phyloP scores from a whole-genome alignment of 1,139 yeast genomes.

The Candida smagusa region DNA sequence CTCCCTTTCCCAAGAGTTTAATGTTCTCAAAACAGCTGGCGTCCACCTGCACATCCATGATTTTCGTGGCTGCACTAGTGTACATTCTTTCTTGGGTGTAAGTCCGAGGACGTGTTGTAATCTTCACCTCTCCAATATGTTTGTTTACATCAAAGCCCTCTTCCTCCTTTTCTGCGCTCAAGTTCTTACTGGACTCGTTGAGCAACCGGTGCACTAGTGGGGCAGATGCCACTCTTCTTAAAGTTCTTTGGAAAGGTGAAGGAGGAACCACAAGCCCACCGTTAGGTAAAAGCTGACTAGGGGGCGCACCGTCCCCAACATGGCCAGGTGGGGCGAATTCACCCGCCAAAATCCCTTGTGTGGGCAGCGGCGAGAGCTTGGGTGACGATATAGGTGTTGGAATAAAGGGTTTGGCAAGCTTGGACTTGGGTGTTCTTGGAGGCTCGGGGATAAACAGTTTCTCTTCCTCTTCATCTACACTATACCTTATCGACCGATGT shows the following conservation, averaged over 20 bases:
- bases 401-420: conserved; percentile 1
- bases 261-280: conserved; percentile 10
- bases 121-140: conserved; percentile 54
- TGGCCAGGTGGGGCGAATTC: too few relatives aligned
- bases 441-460: background rate
- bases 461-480: conserved; percentile 10
- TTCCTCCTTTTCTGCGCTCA: conserved; percentile 8
- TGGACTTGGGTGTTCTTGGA: background rate
- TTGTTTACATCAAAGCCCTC: conserved; percentile 41
- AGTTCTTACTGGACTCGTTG: conserved; percentile 20
- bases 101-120: conserved; percentile 48
- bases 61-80: conserved; percentile 67
- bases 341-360: too few relatives aligned
- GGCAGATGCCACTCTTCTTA: conserved; percentile 79
- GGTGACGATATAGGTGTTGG: conserved; percentile 3
- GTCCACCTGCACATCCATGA: conserved; percentile 75
- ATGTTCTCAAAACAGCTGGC: conserved; percentile 88
- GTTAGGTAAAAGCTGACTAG: background rate
- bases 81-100: conserved; percentile 60
- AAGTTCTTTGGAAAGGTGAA: conserved; percentile 48
- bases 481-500: conserved; percentile 11
- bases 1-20: conserved; percentile 89
- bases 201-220: conserved; percentile 53
- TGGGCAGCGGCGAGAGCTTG: background rate
- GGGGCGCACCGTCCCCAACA: too few relatives aligned